Evolutionary conservation across 73 alveolate genomes (phyloP), one percentile per base, ranked within the genome.

Genomic region (Paramecium primaurelia): DNA sequence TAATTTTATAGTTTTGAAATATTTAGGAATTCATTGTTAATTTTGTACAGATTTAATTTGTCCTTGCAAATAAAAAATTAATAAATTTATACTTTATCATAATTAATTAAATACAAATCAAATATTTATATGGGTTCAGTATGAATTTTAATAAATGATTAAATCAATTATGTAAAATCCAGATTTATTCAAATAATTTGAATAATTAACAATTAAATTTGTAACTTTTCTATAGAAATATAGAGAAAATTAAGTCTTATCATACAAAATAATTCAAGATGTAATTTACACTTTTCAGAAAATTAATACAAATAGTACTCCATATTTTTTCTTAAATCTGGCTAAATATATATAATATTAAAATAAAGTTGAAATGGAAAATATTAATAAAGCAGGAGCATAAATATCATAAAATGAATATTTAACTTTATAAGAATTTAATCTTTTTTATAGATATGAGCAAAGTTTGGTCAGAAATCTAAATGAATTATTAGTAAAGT

Each of bases 181-280:
- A 36, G 7, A 36, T 12, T 16, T 4, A 12, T 73, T 30, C 59
- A 38, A 73, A 37, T 10, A 16, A n/a, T 73, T 73, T 40, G 58
- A 73, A 73, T 40, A 32, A 37, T 73, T 73, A 37, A 44, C 60
- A 22, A 37, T 73, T 37, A 73, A 73, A 73, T 73, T 37, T 40
- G 58, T 40, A 3, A 73, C 87, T 4, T 73, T 73, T 37, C 59
- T 73, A 2, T 38, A 73, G 40, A 37, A 38, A 38, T 73, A 73
- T 37, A 73, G 59, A 73, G 59, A 73, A 37, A 73, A 73, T 73
- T 40, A 34, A 73, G 47, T 73, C 6, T 73, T 73, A 73, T 73
- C 87, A 4, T 73, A 73, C 8, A 40, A 40, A 38, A 73, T 73
- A 73, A 37, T 73, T 22, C 40, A 73, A 18, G 87, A 73, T 73